These are phyloP conservation scores for Rubroboletus satanas DNA, from an alignment of 768 basidiomycete genomes.

Conservation along the genomic window DNA sequence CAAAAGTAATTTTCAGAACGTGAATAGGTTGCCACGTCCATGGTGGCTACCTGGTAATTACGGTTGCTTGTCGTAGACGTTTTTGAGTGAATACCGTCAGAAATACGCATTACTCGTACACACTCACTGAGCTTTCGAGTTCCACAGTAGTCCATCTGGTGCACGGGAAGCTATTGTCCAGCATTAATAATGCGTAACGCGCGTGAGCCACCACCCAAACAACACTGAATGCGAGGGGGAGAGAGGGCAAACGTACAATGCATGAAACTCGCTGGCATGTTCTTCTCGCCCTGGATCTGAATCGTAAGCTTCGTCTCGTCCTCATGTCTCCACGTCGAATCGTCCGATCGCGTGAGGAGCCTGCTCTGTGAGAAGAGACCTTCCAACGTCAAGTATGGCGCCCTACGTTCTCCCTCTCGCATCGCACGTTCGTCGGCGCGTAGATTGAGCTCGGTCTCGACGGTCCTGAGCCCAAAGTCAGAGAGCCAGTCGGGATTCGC, in stretches of 20 bases:
- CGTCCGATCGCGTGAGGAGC: constrained; percentile 13
- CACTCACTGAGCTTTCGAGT: constrained; percentile 29
- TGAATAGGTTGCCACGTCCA: constrained; percentile 42
- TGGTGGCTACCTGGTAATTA: constrained; percentile 41
- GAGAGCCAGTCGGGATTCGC: constrained; percentile 48
- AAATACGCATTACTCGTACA: background rate
- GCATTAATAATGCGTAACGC: background rate
- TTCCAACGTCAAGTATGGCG: constrained; percentile 34
- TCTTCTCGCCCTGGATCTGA: constrained; percentile 40
- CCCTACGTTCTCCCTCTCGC: constrained; percentile 13
- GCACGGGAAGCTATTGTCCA: constrained; percentile 22
- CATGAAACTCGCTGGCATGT: constrained; percentile 40
- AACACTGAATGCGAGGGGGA: background rate
- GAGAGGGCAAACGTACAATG: constrained; percentile 27
- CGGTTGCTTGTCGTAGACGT: constrained; percentile 37
- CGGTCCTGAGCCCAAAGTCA: constrained; percentile 35
- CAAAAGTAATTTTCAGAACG: constrained; percentile 48
- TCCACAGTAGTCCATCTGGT: constrained; percentile 33
- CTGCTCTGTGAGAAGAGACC: constrained; percentile 34
- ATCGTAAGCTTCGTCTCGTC: constrained; percentile 35
- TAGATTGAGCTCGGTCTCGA: constrained; percentile 44
- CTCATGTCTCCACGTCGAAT: constrained; percentile 15
- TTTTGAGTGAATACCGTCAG: background rate
- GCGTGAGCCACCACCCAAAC: background rate
- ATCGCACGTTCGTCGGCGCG: constrained; percentile 33